Evolutionary conservation across 1,284 basidiomycete species (phyloP), one percentile per base, ranked within the genome.

Genomic region (Apiotrichum montevideense): DNA sequence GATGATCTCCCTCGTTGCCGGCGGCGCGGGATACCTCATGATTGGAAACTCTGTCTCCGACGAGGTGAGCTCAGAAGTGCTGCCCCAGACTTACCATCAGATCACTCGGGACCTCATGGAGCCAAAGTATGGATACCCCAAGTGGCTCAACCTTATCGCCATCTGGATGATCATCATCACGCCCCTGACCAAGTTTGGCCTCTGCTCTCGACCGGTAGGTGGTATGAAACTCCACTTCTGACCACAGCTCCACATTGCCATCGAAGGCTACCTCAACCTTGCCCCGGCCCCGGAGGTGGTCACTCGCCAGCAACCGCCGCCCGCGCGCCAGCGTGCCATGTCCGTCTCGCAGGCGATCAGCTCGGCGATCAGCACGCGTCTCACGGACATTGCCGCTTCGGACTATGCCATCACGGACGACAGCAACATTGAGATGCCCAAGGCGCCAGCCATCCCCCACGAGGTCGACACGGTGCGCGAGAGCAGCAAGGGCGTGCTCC

Each of bases 131-230:
- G 88, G 86, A 13, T 95, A 89, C 73, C 90, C 87, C 51, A 77
- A 80, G 2, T 66, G 77, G 4, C 77, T 97, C 11, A 98, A 95
- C 71, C 78, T 84, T 49, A 63, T 89, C 32, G 87, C 87, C 5
- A 80, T 96, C 46, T 94, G 91, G 88, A 85, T 93, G 79, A 85
- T 98, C 42, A 91, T 94, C 32, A 78, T 96, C 57, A 88, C 86
- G 61, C 89, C 91, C 14, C 68, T 93, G 80, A 85, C 90, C 2
- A 97, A 97, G 75, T 96, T 90, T 72, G 89, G 90, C 3, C 79
- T 97, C 29, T 84, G 85, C 46, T 87, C 87, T 2, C 82, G 91
- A 66, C 95, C 94, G 9, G 41, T 42, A 14, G n/a, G 41, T 42
- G 6, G 10, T 15, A 8, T 13, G 14, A 21, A 21, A 21, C 21